These are phyloP conservation scores for Trametes cinnabarina DNA, from an alignment of 768 basidiomycete species.

Conservation along the genomic window DNA sequence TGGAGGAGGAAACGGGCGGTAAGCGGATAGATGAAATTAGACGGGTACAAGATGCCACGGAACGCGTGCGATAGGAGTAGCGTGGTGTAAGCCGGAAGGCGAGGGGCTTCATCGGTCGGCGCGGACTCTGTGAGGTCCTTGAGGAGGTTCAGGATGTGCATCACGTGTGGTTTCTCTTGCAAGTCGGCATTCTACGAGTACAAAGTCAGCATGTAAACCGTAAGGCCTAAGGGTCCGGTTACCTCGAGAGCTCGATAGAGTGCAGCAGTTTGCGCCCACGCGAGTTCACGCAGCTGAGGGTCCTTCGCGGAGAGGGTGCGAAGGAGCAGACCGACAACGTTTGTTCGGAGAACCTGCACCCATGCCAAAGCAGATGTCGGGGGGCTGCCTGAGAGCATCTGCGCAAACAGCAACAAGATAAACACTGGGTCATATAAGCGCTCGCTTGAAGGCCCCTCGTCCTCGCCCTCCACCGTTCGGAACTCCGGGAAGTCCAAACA, in stretches of 20 bases:
- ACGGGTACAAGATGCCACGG: constrained; percentile 80
- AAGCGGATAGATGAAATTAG: constrained; percentile 83
- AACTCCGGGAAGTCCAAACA: constrained; percentile 69
- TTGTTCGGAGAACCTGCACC: constrained; percentile 84
- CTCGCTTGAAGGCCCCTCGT: constrained; percentile 24
- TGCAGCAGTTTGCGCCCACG: constrained; percentile 58
- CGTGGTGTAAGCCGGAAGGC: constrained; percentile 75
- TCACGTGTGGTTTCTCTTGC: constrained; percentile 73
- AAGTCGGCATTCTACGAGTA: constrained; percentile 66
- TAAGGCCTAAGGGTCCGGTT: constrained; percentile 24
- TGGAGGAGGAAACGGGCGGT: constrained; percentile 88
- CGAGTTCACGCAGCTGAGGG: constrained; percentile 54
- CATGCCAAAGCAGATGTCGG: constrained; percentile 67
- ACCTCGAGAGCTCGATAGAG: constrained; percentile 67
- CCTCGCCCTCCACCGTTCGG: constrained; percentile 48
- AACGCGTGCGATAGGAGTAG: constrained; percentile 83
- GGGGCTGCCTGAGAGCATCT: constrained; percentile 57
- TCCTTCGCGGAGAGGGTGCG: constrained; percentile 71
- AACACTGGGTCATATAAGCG: constrained; percentile 82
- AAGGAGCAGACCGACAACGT: constrained; percentile 70
- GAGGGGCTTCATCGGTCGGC: constrained; percentile 37
- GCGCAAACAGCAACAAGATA: constrained; percentile 61
- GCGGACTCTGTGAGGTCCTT: constrained; percentile 53
- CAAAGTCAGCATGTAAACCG: too few relatives aligned
- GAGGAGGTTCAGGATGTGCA: constrained; percentile 67